phyloP scores from a whole-genome alignment of 192 early-diverging fungal species.

The Podila epigama region DNA sequence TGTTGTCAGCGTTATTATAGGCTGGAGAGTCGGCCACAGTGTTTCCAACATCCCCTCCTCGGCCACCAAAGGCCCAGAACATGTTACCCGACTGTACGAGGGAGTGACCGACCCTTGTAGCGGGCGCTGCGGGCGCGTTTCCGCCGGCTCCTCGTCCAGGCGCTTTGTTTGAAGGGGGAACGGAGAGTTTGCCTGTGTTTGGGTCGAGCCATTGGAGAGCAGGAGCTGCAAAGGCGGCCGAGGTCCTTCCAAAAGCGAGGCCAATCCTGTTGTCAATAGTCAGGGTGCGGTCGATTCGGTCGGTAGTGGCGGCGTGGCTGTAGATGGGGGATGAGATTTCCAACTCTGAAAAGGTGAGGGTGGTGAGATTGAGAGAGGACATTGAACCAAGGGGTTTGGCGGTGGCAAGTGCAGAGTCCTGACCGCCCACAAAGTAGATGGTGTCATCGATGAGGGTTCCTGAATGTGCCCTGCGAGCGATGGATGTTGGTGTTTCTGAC shows the following conservation, averaged over 20 bases:
- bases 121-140: not conserved
- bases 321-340: not conserved
- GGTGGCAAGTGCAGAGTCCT: not conserved
- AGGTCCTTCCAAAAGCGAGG: conserved; percentile 14
- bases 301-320: conserved; percentile 12
- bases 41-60: not conserved
- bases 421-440: conserved; percentile 34
- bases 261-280: not conserved
- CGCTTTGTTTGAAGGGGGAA: not conserved
- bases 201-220: conserved; percentile 22
- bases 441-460: conserved; percentile 23
- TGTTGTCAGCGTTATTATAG: not conserved
- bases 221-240: not conserved
- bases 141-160: not conserved
- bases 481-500: not conserved
- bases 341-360: conserved; percentile 10
- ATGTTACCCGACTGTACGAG: conserved; percentile 21
- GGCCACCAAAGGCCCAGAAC: conserved; percentile 26
- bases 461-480: conserved; percentile 11
- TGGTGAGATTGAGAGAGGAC: conserved; percentile 11
- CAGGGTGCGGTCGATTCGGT: not conserved
- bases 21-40: conserved; percentile 12
- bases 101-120: conserved; percentile 4
- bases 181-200: not conserved
- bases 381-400: conserved; percentile 13